phyloP scores from a whole-genome alignment of 139 green algal genomes.

The Deuterostichococcus epilithicus region DNA sequence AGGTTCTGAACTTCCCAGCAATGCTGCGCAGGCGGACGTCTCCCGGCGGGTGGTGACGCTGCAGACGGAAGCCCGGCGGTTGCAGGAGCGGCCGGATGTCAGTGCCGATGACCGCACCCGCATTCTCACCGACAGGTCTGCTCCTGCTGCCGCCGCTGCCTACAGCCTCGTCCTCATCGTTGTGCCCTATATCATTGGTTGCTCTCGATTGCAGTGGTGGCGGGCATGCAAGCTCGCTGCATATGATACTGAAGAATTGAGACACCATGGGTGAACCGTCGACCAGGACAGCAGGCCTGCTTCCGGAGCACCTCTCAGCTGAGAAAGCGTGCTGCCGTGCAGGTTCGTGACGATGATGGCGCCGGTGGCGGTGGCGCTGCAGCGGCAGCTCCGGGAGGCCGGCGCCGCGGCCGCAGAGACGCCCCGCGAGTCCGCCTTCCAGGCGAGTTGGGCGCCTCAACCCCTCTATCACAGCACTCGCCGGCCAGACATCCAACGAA shows the following conservation, averaged over 20 bases:
- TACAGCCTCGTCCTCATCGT: no score
- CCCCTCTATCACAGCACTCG: no score
- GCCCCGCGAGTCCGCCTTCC: slow-evolving; percentile 37
- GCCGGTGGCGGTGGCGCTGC: slow-evolving; percentile 41
- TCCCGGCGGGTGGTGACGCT: slow-evolving; percentile 27
- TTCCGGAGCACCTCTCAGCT: no score
- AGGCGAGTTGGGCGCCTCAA: no score
- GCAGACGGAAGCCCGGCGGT: slow-evolving; percentile 29
- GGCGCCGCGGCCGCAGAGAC: slow-evolving; percentile 15
- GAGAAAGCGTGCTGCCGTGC: not conserved
- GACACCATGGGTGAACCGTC: no score
- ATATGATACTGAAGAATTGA: no score
- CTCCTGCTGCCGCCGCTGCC: slow-evolving; percentile 8
- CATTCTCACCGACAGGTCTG: slow-evolving; percentile 9
- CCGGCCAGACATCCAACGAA: not conserved
- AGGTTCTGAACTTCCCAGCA: not conserved
- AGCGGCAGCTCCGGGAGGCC: slow-evolving; percentile 29
- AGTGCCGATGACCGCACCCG: not conserved
- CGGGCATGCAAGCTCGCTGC: no score
- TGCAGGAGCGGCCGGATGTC: slow-evolving; percentile 2
- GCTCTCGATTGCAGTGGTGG: no score
- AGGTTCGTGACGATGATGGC: slow-evolving; percentile 55
- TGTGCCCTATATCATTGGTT: no score
- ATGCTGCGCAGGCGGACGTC: not conserved
- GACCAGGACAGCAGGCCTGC: no score